Percentiles rank a stretch among this genome's conserved stretches.
phyloP scores from a whole-genome alignment of 306 rosid species.

The Prunus mume region DNA sequence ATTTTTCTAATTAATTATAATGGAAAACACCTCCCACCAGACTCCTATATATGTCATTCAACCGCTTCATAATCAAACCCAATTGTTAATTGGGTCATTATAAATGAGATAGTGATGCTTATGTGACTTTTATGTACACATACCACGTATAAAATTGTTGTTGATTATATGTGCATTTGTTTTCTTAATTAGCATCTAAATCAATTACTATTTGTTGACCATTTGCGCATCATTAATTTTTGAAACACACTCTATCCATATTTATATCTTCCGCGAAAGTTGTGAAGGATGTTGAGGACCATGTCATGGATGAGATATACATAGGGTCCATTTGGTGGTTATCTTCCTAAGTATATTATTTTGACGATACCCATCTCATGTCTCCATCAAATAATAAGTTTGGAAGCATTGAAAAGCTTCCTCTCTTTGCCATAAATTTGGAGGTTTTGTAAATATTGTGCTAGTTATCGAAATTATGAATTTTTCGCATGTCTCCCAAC shows the following conservation, averaged over 20 bases:
- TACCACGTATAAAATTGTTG: neutral
- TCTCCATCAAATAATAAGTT: slow-evolving; percentile 11
- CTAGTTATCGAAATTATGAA: neutral
- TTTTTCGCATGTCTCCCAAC: too few relatives aligned
- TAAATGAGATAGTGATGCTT: neutral
- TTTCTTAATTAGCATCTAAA: neutral
- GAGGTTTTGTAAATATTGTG: slow-evolving; percentile 1
- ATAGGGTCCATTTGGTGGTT: slow-evolving; percentile 16
- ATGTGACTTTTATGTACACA: neutral
- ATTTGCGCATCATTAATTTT: slow-evolving; percentile 2
- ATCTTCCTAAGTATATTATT: neutral
- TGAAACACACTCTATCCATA: neutral
- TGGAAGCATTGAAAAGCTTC: slow-evolving; percentile 4
- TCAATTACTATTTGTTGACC: neutral
- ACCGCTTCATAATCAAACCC: neutral
- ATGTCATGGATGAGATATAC: slow-evolving; percentile 8
- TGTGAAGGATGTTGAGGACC: neutral
- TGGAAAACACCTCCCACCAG: slow-evolving; percentile 13
- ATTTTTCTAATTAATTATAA: neutral
- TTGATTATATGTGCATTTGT: neutral
- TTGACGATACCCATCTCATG: slow-evolving; percentile 2
- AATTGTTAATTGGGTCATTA: slow-evolving; percentile 3
- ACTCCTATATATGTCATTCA: neutral
- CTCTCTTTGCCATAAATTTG: slow-evolving; percentile 14
- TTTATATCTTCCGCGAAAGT: neutral